A percentile compares a stretch with the other conserved stretches of the same genome.
Evolutionary conservation across 2,329 filamentous ascomycete genomes (phyloP).

Genomic region (Penicillium sp.): DNA sequence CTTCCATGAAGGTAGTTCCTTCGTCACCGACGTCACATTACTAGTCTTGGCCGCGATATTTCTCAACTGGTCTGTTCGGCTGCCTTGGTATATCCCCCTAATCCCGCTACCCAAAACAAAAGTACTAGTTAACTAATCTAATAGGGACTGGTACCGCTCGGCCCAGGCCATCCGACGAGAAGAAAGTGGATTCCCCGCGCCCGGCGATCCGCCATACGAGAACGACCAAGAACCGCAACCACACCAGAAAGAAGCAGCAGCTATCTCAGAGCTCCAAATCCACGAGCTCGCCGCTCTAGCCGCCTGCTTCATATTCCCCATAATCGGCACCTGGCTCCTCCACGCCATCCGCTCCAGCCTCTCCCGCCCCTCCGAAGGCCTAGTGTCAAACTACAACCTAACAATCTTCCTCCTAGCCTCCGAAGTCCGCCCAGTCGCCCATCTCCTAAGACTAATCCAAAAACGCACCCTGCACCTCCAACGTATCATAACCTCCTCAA

Average conservation of each 20-base stretch:
- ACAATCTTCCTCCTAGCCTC: constrained; percentile 85
- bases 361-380: constrained; percentile 75
- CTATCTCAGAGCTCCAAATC: constrained; percentile 63
- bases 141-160: constrained; percentile 70
- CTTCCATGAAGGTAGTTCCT: constrained; percentile 77
- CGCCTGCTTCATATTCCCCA: constrained; percentile 75
- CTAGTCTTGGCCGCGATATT: constrained; percentile 78
- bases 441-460: constrained; percentile 77
- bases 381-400: constrained; percentile 90
- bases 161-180: constrained; percentile 62
- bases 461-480: constrained; percentile 79
- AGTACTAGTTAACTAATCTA: neutral
- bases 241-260: constrained; percentile 26
- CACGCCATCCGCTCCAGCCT: constrained; percentile 78
- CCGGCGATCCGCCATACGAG: constrained; percentile 27
- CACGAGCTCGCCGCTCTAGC: constrained; percentile 73
- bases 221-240: constrained; percentile 20
- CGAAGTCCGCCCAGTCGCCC: constrained; percentile 77
- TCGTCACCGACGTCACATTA: constrained; percentile 82
- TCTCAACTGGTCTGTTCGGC: constrained; percentile 84
- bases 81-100: constrained; percentile 68
- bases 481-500: constrained; percentile 55
- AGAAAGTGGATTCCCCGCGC: constrained; percentile 32
- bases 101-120: neutral
- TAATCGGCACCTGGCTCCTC: constrained; percentile 77